phyloP scores from a whole-genome alignment of 208 protist genomes.

The Borovskyia barvae region DNA sequence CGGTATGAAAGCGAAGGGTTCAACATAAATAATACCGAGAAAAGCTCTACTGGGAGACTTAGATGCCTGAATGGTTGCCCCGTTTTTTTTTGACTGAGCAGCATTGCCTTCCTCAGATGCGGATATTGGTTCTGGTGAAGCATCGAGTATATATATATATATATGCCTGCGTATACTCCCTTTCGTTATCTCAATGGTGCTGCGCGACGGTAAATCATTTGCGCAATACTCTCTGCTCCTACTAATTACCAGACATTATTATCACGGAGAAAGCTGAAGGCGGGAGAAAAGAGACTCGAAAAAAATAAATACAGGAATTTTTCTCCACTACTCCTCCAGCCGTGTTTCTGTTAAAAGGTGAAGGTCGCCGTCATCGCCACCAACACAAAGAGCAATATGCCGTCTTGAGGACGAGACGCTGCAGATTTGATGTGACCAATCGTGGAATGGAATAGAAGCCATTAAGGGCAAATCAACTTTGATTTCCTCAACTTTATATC shows the following conservation, averaged over 20 bases:
- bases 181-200: too few relatives aligned
- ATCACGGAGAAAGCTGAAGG: neutral
- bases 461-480: constrained; percentile 4
- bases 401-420: constrained; percentile 12
- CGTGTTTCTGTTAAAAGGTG: neutral
- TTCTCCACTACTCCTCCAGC: neutral
- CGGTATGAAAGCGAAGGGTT: neutral
- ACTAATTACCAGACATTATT: too few relatives aligned
- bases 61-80: neutral
- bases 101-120: too few relatives aligned
- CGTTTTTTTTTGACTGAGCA: neutral
- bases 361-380: constrained; percentile 24
- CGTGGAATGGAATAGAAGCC: constrained; percentile 10
- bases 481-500: too few relatives aligned
- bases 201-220: too few relatives aligned
- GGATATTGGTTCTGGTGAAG: too few relatives aligned
- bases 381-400: constrained; percentile 7
- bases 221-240: too few relatives aligned
- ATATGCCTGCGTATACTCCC: too few relatives aligned
- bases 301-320: neutral
- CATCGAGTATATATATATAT: too few relatives aligned
- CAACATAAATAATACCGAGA: neutral
- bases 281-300: neutral
- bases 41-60: neutral
- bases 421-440: constrained; percentile 19